A percentile compares a stretch with the other conserved stretches of the same genome.
Evolutionary conservation across 257 asterid species (phyloP).

Genomic region (Pogostemon cablin): DNA sequence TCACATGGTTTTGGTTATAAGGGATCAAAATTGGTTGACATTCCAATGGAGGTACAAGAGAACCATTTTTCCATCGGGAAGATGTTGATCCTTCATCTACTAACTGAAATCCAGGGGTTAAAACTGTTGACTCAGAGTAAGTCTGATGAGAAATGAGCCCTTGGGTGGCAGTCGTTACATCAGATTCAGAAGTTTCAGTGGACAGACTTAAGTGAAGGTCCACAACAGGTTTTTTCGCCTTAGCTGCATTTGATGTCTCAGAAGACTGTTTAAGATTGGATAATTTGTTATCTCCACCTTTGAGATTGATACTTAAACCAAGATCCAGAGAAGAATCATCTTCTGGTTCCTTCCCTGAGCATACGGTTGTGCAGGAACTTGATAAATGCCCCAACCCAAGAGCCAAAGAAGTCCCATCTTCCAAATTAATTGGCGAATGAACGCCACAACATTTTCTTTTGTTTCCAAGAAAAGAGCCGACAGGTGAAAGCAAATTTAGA

Average conservation of each 20-base stretch:
- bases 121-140: conserved; percentile 33
- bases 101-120: conserved; percentile 31
- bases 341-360: conserved; percentile 50
- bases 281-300: conserved; percentile 27
- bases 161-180: conserved; percentile 44
- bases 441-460: conserved; percentile 46
- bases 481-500: conserved; percentile 35
- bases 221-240: conserved; percentile 38
- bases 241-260: conserved; percentile 30
- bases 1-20: conserved; percentile 23
- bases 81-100: conserved; percentile 74
- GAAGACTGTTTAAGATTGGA: conserved; percentile 27
- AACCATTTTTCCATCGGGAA: conserved; percentile 53
- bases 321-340: conserved; percentile 49
- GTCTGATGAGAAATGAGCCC: conserved; percentile 33
- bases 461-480: conserved; percentile 33
- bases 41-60: conserved; percentile 47
- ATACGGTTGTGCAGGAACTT: conserved; percentile 43
- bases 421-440: conserved; percentile 27
- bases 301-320: conserved; percentile 47
- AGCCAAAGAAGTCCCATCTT: conserved; percentile 50
- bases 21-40: conserved; percentile 6
- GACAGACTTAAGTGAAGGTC: conserved; percentile 66
- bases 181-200: conserved; percentile 56
- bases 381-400: conserved; percentile 52